A percentile compares a stretch with the other conserved stretches of the same genome.
Conservation (phyloP, 2,329 filamentous ascomycete species). For the Colletotrichum somersetense region DNA sequence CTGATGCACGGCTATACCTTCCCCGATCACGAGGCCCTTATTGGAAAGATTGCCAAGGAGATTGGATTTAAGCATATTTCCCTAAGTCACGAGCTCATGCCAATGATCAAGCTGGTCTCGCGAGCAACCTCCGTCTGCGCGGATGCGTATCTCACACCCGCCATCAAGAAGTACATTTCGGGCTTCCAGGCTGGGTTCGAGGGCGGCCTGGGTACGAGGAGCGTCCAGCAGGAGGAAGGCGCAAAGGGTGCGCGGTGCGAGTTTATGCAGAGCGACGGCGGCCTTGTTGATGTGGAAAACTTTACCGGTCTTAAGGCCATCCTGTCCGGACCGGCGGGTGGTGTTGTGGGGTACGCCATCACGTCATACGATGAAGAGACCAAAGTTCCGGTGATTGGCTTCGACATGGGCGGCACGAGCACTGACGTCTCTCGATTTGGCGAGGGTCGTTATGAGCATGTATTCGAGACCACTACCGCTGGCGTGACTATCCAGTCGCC, state of each 20-base stretch:
- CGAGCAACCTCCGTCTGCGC: conserved; percentile 82
- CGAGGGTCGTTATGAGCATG: conserved; percentile 88
- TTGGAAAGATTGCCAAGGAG: conserved; percentile 81
- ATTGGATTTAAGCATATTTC: conserved; percentile 89
- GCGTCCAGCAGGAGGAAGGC: conserved; percentile 75
- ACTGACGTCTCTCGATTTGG: conserved; percentile 93
- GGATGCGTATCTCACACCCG: conserved; percentile 84
- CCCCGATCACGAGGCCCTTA: conserved; percentile 83
- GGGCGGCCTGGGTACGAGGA: conserved; percentile 82
- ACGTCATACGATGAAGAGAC: conserved; percentile 90
- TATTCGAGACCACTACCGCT: conserved; percentile 93
- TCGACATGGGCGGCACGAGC: conserved; percentile 95
- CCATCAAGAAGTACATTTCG: conserved; percentile 79
- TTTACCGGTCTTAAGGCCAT: conserved; percentile 91
- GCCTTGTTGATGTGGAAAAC: conserved; percentile 78
- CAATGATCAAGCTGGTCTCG: conserved; percentile 88
- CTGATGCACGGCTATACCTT: conserved; percentile 95
- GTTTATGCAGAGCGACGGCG: conserved; percentile 93
- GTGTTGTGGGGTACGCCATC: conserved; percentile 91
- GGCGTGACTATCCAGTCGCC: conserved; percentile 95
- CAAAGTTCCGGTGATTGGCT: conserved; percentile 89
- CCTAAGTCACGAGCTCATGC: conserved; percentile 80
- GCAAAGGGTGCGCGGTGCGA: conserved; percentile 84
- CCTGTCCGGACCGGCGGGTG: conserved; percentile 90
- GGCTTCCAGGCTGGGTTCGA: conserved; percentile 86